Evolutionary conservation across 331 rosid species (phyloP).

Genomic region (Quercus lobata): DNA sequence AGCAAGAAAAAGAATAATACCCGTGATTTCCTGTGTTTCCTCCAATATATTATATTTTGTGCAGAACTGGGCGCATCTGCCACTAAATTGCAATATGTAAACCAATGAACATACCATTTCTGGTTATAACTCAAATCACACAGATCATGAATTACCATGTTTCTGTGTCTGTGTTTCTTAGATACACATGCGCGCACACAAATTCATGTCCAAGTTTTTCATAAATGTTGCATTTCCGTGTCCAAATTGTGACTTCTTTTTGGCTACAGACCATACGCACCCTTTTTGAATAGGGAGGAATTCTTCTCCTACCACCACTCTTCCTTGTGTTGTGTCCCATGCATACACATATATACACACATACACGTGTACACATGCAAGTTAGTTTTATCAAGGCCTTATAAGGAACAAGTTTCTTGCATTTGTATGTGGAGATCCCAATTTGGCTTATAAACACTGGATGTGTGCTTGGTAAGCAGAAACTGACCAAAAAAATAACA

Average conservation of each 20-base stretch:
- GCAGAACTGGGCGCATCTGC: neutral
- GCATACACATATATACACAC: neutral
- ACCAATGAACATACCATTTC: neutral
- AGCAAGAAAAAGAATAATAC: neutral
- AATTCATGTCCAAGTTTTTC: no score
- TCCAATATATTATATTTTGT: no score
- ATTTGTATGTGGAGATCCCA: neutral
- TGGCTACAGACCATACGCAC: no score
- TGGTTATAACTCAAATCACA: neutral
- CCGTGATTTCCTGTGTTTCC: no score
- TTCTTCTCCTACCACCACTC: no score
- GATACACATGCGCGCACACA: neutral
- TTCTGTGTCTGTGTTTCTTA: neutral
- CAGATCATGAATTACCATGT: neutral
- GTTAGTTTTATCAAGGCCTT: neutral
- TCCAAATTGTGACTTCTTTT: no score
- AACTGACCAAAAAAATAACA: neutral
- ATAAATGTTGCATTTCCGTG: no score
- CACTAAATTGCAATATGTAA: neutral
- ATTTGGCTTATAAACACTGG: neutral
- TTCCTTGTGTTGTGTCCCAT: neutral
- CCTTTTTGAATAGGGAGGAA: no score
- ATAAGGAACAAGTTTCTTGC: neutral
- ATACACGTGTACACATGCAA: neutral
- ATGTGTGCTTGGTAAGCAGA: neutral